These are phyloP conservation scores for Tricholoma furcatifolium DNA, from an alignment of 768 basidiomycete species.

Conservation along the genomic window DNA sequence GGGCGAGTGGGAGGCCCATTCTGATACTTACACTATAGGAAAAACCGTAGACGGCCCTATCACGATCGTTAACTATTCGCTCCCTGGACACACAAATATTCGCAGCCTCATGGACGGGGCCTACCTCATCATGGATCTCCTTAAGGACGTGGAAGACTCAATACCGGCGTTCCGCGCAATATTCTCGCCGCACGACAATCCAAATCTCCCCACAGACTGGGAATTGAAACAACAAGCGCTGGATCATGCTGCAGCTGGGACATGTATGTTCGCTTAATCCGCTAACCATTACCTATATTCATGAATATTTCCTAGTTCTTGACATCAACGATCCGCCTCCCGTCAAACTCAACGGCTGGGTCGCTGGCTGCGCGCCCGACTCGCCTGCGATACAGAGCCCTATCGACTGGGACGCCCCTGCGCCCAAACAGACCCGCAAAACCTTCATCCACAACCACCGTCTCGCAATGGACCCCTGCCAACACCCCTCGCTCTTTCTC, in stretches of 20 bases:
- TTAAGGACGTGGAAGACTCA: constrained; percentile 37
- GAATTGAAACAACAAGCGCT: constrained; percentile 33
- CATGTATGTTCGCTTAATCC: constrained; percentile 28
- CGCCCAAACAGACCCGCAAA: constrained; percentile 21
- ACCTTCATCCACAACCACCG: constrained; percentile 48
- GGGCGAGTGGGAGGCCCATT: constrained; percentile 34
- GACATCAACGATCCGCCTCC: constrained; percentile 30
- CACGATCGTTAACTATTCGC: constrained; percentile 27
- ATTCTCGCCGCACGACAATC: constrained; percentile 51
- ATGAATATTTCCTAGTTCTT: constrained; percentile 22
- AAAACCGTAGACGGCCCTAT: constrained; percentile 29
- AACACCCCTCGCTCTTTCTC: constrained; percentile 36
- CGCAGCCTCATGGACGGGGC: constrained; percentile 26
- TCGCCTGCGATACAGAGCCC: constrained; percentile 29
- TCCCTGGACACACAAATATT: constrained; percentile 21
- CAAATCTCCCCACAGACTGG: constrained; percentile 36
- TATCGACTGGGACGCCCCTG: constrained; percentile 24
- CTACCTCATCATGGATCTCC: constrained; percentile 35
- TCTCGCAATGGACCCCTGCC: constrained; percentile 46
- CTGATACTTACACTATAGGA: constrained; percentile 39
- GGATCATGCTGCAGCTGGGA: constrained; percentile 33
- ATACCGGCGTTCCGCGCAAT: constrained; percentile 50
- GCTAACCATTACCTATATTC: not conserved
- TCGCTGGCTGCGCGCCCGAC: constrained; percentile 36
- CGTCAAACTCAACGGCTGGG: constrained; percentile 33